phyloP scores from a whole-genome alignment of 2,329 filamentous ascomycete genomes.

The Ilyonectria sp. region DNA sequence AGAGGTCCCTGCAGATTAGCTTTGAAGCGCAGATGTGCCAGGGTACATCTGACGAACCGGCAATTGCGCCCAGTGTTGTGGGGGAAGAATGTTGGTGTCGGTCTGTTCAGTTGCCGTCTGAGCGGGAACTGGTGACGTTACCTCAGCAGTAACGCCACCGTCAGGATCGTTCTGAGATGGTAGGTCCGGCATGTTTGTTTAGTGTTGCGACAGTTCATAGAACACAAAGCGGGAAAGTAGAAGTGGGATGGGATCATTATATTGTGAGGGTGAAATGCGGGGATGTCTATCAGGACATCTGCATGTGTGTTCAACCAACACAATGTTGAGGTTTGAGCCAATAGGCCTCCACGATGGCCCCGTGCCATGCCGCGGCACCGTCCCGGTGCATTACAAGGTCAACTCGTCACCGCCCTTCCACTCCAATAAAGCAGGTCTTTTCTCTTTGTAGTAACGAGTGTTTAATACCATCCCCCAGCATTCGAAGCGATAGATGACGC shows the following conservation, averaged over 20 bases:
- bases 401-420: not conserved
- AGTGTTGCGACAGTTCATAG: no score
- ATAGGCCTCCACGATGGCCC: not conserved
- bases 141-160: not conserved
- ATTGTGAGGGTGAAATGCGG: not conserved
- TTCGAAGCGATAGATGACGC: not conserved
- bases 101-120: not conserved
- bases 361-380: not conserved
- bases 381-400: not conserved
- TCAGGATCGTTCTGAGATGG: not conserved
- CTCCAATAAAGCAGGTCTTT: not conserved
- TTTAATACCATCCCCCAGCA: not conserved
- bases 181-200: not conserved
- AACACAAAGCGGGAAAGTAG: not conserved
- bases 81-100: not conserved
- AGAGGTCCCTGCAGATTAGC: not conserved
- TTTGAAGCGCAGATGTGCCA: not conserved
- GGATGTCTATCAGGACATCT: not conserved
- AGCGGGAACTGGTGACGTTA: not conserved
- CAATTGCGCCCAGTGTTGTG: constrained; percentile 1
- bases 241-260: not conserved
- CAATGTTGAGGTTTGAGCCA: not conserved
- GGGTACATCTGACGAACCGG: not conserved
- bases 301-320: not conserved
- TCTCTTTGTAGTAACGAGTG: not conserved